Base-by-base conservation (phyloP, 2,329 filamentous ascomycete species). In the Colletotrichum liriopes region DNA sequence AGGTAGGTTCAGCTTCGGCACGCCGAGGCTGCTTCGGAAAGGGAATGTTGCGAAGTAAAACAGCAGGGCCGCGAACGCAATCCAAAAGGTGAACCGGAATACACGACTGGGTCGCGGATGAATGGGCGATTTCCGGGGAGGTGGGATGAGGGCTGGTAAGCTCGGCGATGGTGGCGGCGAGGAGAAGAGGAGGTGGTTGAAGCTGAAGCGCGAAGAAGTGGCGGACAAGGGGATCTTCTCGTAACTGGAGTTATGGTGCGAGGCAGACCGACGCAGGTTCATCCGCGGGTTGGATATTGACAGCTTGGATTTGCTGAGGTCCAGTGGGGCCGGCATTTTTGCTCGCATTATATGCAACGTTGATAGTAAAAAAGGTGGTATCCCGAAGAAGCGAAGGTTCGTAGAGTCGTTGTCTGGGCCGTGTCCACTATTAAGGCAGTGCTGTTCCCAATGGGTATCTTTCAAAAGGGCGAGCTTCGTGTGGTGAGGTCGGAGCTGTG, bases 121-220 rank as follows among this genome's bases (percentile, higher is more conserved):
- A 54, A 85, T 83, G 26, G 86, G 85, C 60, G 90, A 88, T 81
- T 92, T 91, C 77, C 91, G 88, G 77, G 90, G 89, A 73, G 91
- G 87, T 18, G 91, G 91, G 45, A 93, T 84, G 65, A 93, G 86
- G 18, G 90, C 91, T 16, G 92, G 93, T 61, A 95, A 87, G 74
- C 90, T 89, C 2, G 92, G 93, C 2, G 92, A 96, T 43, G 89
- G 88, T 5, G 92, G 92, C 35, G 92, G 93, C 1, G 87, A 87
- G 35, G 89, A 91, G 80, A 90, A 91, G 76, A 92, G 84, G 49
- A 93, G 86, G 74, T 93, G 90, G 77, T 91, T 91, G 81, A 93
- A 91, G 80, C 84, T 90, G 81, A 92, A 92, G 58, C 89, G 84
- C 23, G 90, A 90, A 43, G 87, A 92, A 35, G 86, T 92, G 61